Conservation (phyloP, 257 asterid genomes). For the Paulownia fortunei region DNA sequence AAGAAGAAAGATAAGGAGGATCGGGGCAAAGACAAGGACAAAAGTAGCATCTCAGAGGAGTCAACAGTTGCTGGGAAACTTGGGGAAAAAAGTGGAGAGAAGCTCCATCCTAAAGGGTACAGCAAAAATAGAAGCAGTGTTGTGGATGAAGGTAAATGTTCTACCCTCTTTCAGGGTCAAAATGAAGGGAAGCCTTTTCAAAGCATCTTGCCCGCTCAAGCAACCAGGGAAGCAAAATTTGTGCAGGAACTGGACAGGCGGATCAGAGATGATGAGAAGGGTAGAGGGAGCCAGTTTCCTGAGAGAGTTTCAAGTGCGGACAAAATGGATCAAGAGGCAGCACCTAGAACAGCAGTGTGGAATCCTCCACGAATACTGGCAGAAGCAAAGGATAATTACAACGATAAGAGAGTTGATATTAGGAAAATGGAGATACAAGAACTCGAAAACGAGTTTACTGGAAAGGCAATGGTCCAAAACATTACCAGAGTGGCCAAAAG, state of each 20-base stretch:
- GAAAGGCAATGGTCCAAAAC: conserved; percentile 41
- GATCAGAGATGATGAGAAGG: conserved; percentile 50
- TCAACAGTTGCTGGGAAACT: conserved; percentile 50
- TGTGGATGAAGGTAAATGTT: conserved; percentile 40
- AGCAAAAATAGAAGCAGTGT: conserved; percentile 34
- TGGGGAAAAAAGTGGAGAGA: conserved; percentile 44
- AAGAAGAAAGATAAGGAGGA: conserved; percentile 63
- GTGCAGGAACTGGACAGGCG: conserved; percentile 68
- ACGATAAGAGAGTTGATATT: conserved; percentile 47
- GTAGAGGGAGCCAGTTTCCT: conserved; percentile 46
- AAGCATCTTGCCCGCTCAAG: conserved; percentile 36
- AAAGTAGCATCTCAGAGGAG: conserved; percentile 67
- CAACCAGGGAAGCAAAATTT: conserved; percentile 54
- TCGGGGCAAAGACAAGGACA: conserved; percentile 56
- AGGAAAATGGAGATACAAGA: conserved; percentile 44
- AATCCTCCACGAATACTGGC: conserved; percentile 38
- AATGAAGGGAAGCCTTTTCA: conserved; percentile 50
- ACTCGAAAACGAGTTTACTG: conserved; percentile 33
- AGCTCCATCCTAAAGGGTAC: conserved; percentile 42
- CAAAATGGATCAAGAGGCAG: conserved; percentile 40
- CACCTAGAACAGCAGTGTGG: conserved; percentile 35
- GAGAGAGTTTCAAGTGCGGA: conserved; percentile 43
- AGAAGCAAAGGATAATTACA: conserved; percentile 48
- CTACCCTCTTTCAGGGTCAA: conserved; percentile 46
- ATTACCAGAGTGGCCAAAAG: conserved; percentile 29